Evolutionary conservation across 768 basidiomycete genomes (phyloP).

Genomic region (Arthromyces matolae): DNA sequence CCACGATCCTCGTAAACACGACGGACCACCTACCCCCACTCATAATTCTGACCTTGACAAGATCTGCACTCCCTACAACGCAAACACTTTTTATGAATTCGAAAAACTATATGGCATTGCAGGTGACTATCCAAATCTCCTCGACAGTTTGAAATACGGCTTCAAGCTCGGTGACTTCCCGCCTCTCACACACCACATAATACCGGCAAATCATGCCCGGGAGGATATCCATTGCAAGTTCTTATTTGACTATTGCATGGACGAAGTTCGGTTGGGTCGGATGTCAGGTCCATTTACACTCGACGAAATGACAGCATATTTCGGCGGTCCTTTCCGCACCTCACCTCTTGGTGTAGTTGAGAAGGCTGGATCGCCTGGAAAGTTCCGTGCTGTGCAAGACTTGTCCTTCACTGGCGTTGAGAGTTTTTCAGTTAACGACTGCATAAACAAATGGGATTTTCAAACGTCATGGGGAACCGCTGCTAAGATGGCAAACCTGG

Average conservation of each 20-base stretch:
- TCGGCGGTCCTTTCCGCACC: constrained; percentile 1
- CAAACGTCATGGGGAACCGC: background rate
- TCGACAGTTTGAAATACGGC: too few relatives aligned
- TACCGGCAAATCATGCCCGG: constrained; percentile 1
- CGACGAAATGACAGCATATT: background rate
- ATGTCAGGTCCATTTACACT: constrained; percentile 1
- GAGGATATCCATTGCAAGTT: background rate
- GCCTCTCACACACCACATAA: too few relatives aligned
- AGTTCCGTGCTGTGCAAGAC: background rate
- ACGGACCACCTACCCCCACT: too few relatives aligned
- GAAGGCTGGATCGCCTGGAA: background rate
- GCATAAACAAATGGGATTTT: background rate
- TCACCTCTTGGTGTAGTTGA: background rate
- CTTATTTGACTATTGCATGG: background rate
- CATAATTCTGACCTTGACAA: too few relatives aligned
- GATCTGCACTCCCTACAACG: too few relatives aligned
- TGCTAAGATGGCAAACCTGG: background rate
- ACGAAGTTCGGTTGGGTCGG: background rate
- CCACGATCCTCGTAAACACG: too few relatives aligned
- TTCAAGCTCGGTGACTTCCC: too few relatives aligned
- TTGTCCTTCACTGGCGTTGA: background rate
- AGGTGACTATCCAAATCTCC: too few relatives aligned
- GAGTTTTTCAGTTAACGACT: constrained; percentile 2
- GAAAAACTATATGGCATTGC: too few relatives aligned
- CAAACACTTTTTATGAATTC: too few relatives aligned